phyloP scores from a whole-genome alignment of 2,329 filamentous ascomycete genomes.

The Thielaviopsis populi region DNA sequence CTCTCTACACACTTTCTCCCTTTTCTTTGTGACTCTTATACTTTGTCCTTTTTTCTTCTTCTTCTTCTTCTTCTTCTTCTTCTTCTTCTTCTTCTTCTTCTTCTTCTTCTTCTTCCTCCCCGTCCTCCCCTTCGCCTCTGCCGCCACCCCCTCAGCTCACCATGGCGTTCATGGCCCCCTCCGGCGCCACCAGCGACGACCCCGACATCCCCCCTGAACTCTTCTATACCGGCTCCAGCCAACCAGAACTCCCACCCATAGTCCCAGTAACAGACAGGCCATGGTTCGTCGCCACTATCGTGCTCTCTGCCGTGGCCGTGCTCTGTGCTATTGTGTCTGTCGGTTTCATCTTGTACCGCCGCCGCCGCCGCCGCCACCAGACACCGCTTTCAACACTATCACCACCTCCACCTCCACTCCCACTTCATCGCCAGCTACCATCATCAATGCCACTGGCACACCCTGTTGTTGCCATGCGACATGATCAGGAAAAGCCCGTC shows the following conservation, averaged over 20 bases:
- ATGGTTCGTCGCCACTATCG: constrained; percentile 15
- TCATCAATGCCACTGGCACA: background rate
- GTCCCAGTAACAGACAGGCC: constrained; percentile 11
- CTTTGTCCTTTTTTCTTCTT: constrained; percentile 2
- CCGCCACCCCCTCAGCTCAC: background rate
- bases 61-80: background rate
- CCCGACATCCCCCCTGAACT: background rate
- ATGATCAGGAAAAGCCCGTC: constrained; percentile 1
- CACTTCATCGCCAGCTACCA: background rate
- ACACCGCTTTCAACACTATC: background rate
- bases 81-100: background rate
- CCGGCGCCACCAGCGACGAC: background rate
- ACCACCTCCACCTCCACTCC: background rate
- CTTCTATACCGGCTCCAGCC: background rate
- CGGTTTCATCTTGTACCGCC: constrained; percentile 11
- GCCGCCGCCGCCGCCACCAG: constrained; percentile 1
- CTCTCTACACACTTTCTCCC: background rate
- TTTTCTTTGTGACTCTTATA: background rate
- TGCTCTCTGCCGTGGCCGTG: constrained; percentile 9
- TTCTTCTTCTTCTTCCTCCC: background rate
- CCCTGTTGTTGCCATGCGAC: background rate
- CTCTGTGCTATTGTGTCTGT: constrained; percentile 4
- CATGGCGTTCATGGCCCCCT: background rate
- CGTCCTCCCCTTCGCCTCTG: background rate
- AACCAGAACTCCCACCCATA: background rate